A percentile compares a stretch with the other conserved stretches of the same genome.
Evolutionary conservation across 2,329 filamentous ascomycete species (phyloP).

Genomic region (Aspergillus sp.): DNA sequence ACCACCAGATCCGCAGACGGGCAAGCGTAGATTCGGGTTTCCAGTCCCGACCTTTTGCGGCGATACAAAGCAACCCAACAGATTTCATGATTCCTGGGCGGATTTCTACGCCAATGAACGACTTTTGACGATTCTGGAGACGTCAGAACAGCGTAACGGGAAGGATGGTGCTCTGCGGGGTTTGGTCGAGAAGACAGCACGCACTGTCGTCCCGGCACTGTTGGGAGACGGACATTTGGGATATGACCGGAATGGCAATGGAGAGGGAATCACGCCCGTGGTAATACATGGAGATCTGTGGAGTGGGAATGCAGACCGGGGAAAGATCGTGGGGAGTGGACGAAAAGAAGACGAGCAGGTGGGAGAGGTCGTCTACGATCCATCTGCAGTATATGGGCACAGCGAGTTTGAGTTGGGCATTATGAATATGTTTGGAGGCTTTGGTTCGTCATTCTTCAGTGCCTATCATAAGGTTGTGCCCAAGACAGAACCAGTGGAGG

Average conservation of each 20-base stretch:
- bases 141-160: slow-evolving; percentile 59
- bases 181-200: slow-evolving; percentile 61
- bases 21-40: slow-evolving; percentile 68
- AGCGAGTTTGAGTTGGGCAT: slow-evolving; percentile 88
- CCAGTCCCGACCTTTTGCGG: slow-evolving; percentile 82
- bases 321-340: slow-evolving; percentile 51
- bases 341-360: slow-evolving; percentile 38
- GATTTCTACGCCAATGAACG: slow-evolving; percentile 80
- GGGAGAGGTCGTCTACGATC: slow-evolving; percentile 79
- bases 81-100: slow-evolving; percentile 68
- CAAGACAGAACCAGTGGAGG: slow-evolving; percentile 72
- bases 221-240: slow-evolving; percentile 64
- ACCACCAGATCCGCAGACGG: slow-evolving; percentile 38
- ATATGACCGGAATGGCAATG: slow-evolving; percentile 33
- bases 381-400: slow-evolving; percentile 77
- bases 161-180: slow-evolving; percentile 56
- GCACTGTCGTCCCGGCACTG: slow-evolving; percentile 68
- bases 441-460: slow-evolving; percentile 64
- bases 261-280: slow-evolving; percentile 64
- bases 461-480: slow-evolving; percentile 74
- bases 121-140: slow-evolving; percentile 59
- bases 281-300: slow-evolving; percentile 91
- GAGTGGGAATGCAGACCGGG: slow-evolving; percentile 75
- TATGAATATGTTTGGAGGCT: slow-evolving; percentile 96
- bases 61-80: slow-evolving; percentile 75